Base-by-base conservation (phyloP, 345 rosid species). In the Mercurialis annua region DNA sequence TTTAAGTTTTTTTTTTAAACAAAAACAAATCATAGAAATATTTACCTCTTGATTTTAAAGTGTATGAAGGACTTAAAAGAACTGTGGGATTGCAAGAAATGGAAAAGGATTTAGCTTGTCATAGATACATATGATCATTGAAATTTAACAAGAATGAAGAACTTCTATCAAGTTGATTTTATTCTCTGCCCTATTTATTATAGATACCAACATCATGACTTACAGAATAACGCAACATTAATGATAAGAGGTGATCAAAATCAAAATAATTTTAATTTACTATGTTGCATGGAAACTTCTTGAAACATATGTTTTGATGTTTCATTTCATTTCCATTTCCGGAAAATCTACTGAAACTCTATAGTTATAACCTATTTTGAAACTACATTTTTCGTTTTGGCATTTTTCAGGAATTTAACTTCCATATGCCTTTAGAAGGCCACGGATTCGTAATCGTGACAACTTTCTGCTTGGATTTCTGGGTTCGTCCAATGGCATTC, bases 381-480 rank as follows among this genome's bases (percentile, higher is more conserved):
- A n/a, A n/a, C n/a, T n/a, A n/a, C n/a, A n/a, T n/a, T n/a, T n/a
- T n/a, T n/a, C n/a, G n/a, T n/a, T n/a, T n/a, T n/a, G 14, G 18
- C 2, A 27, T 56, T 44, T 53, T 44, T 71, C 30, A 68, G 46
- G 76, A 31, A 53, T 68, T 65, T 30, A 73, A 8, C 71, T 78
- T 84, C 86, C 83, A 77, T 65, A 71, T 21, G 27, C 82, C 80
- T 63, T 57, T 56, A 2, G 75, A 62, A 48, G 67, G 81, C 73
- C 83, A 71, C 50, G 87, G 66, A 62, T 71, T 79, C 53, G 80
- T 74, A 1, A 71, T 67, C 23, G 71, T 76, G 33, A 71, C 40
- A 40, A 79, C 69, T 68, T 64, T 84, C 66, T 73, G 85, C 66
- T 77, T 81, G 0, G 67, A 65, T 71, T 85, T 83, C 64, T 61